Conservation (phyloP, 352 stramenopile genomes). For the Phytophthora foliorum region DNA sequence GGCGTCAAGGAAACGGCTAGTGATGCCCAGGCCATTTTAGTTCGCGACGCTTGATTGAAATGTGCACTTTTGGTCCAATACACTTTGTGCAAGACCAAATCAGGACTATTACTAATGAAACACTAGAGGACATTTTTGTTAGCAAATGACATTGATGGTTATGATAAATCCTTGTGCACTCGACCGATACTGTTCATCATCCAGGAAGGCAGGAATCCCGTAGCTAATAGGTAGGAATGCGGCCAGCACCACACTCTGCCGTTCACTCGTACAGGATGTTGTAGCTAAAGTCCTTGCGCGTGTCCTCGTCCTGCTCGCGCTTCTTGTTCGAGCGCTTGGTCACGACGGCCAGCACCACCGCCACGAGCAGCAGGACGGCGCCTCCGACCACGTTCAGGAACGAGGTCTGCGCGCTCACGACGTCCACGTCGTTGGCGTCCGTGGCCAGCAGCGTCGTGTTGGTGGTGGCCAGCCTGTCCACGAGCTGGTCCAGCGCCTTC, state of each 20-base stretch:
- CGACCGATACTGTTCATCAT: no score
- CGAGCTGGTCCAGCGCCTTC: conserved; percentile 26
- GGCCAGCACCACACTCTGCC: background rate
- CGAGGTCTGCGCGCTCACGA: conserved; percentile 10
- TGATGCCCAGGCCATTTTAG: background rate
- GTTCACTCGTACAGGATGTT: conserved; percentile 37
- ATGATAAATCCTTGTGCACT: background rate
- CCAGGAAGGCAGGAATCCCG: no score
- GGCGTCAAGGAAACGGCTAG: background rate
- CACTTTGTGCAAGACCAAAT: background rate
- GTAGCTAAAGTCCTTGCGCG: conserved; percentile 42
- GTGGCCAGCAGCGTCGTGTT: conserved; percentile 27
- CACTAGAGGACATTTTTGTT: background rate
- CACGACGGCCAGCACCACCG: conserved; percentile 34
- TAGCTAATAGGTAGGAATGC: background rate
- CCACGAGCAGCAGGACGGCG: conserved; percentile 38
- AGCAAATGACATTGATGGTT: background rate
- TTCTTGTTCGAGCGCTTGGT: conserved; percentile 30
- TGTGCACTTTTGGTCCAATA: background rate
- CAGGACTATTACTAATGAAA: background rate
- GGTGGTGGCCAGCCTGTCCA: conserved; percentile 25
- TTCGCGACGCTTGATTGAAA: background rate
- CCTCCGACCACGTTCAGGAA: conserved; percentile 36
- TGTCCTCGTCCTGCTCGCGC: conserved; percentile 13
- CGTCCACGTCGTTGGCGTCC: conserved; percentile 25